phyloP scores from a whole-genome alignment of 306 rosid genomes.

The Acacia crassicarpa region DNA sequence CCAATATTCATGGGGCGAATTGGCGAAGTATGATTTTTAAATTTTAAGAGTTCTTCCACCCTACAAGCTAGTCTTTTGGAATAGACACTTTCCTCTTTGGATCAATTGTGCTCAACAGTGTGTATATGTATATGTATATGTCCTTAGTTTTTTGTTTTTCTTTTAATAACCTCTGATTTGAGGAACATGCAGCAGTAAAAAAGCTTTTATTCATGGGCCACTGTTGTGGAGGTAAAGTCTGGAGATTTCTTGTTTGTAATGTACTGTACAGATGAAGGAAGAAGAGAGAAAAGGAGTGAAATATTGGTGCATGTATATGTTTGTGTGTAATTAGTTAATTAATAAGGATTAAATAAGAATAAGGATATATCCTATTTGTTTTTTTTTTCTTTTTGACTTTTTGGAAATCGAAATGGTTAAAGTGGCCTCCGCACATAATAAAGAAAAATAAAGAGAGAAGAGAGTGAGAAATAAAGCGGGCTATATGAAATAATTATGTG shows the following conservation, averaged over 20 bases:
- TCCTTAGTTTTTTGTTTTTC: not conserved
- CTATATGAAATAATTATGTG: constrained; percentile 54
- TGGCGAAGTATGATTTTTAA: not conserved
- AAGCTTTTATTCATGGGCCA: not conserved
- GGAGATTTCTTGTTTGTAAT: not conserved
- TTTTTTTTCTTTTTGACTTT: constrained; percentile 37
- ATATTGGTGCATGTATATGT: not conserved
- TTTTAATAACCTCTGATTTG: not conserved
- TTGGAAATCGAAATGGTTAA: constrained; percentile 37
- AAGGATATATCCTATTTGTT: constrained; percentile 14
- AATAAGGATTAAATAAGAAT: not conserved
- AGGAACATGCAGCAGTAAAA: not conserved
- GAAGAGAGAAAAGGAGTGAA: not conserved
- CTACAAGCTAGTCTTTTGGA: not conserved
- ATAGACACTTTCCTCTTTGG: too few relatives aligned
- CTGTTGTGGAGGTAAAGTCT: not conserved
- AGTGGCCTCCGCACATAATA: constrained; percentile 33
- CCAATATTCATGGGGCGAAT: not conserved
- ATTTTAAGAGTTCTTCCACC: not conserved
- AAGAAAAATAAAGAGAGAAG: constrained; percentile 12
- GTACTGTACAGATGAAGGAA: not conserved
- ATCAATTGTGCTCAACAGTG: too few relatives aligned
- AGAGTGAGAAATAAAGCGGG: constrained; percentile 37
- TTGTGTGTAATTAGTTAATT: not conserved
- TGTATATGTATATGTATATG: too few relatives aligned